phyloP scores from a whole-genome alignment of 805 yeast genomes.

The Hanseniaspora lachancei region DNA sequence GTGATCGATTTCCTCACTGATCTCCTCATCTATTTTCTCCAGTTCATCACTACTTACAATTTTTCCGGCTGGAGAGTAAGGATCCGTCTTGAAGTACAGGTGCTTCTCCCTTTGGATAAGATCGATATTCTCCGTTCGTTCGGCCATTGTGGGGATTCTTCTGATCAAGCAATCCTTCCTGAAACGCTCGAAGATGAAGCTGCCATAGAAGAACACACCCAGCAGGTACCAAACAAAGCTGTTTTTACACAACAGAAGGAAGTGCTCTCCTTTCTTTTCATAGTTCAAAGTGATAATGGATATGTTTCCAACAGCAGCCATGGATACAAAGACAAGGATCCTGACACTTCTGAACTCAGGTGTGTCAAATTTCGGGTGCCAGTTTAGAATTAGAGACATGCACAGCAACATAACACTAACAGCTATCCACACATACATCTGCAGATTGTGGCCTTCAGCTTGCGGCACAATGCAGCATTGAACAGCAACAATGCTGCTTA shows the following conservation, averaged over 20 bases:
- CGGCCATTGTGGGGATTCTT: constrained; percentile 30
- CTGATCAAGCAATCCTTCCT: constrained; percentile 54
- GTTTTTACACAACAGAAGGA: constrained; percentile 40
- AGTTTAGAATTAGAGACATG: constrained; percentile 64
- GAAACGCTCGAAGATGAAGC: constrained; percentile 80
- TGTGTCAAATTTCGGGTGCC: constrained; percentile 84
- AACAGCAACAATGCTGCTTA: constrained; percentile 76
- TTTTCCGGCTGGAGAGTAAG: constrained; percentile 19
- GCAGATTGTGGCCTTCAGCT: neutral
- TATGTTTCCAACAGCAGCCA: constrained; percentile 62
- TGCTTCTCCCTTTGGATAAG: constrained; percentile 25
- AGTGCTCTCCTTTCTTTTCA: constrained; percentile 6
- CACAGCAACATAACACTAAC: constrained; percentile 37
- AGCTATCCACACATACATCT: neutral
- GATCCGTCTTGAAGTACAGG: constrained; percentile 32
- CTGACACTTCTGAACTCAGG: constrained; percentile 74
- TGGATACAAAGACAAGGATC: constrained; percentile 63
- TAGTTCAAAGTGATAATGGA: constrained; percentile 33
- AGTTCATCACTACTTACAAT: neutral
- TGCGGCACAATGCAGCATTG: constrained; percentile 35
- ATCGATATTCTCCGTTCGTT: constrained; percentile 23
- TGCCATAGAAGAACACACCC: constrained; percentile 82
- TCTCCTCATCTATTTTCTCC: neutral
- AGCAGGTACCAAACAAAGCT: constrained; percentile 59
- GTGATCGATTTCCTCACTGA: constrained; percentile 18